Evolutionary conservation across 2,329 filamentous ascomycete species (phyloP).

Genomic region (Byssochlamys sp.): DNA sequence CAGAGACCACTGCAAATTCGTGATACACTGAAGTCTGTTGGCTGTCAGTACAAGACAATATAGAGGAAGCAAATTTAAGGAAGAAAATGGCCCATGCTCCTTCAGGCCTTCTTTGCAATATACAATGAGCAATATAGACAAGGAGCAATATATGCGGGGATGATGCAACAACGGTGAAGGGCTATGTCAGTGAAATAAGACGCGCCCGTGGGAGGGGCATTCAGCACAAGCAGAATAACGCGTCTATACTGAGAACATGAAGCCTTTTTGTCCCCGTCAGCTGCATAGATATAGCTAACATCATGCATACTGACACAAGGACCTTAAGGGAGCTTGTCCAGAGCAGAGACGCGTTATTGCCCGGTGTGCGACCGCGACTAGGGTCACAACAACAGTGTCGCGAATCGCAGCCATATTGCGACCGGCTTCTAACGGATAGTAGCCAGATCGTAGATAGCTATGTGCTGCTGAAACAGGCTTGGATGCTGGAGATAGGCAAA

Average conservation of each 20-base stretch:
- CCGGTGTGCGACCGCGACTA: background rate
- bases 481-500: conserved; percentile 2
- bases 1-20: background rate
- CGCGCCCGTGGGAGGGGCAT: background rate
- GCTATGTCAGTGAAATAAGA: background rate
- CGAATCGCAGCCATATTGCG: background rate
- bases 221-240: background rate
- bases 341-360: background rate
- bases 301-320: background rate
- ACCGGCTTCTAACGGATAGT: background rate
- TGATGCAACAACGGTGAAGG: background rate
- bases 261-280: background rate
- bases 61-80: background rate
- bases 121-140: background rate
- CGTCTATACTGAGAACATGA: background rate
- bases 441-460: background rate
- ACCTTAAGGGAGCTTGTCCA: background rate
- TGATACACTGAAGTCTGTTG: background rate
- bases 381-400: background rate
- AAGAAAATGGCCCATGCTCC: background rate
- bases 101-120: background rate
- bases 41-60: background rate
- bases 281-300: background rate
- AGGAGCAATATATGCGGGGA: background rate
- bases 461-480: background rate